Conservation (phyloP, 1,284 basidiomycete species). For the Anthracocystis setariae region DNA sequence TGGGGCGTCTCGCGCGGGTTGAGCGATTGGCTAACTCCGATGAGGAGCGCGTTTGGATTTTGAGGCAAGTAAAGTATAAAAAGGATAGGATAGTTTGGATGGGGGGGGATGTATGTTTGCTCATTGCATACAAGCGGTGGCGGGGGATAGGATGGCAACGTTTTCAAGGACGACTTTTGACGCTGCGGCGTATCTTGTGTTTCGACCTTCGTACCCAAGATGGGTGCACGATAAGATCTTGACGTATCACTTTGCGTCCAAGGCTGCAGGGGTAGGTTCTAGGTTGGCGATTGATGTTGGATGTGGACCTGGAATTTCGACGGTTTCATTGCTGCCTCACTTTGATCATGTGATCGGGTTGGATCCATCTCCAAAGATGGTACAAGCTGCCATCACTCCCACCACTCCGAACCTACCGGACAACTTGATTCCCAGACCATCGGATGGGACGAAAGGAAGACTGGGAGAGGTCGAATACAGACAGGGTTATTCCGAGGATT, state of each 20-base stretch:
- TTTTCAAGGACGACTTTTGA: conserved; percentile 49
- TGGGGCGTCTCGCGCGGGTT: too few relatives aligned
- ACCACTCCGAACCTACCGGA: conserved; percentile 38
- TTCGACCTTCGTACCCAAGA: conserved; percentile 47
- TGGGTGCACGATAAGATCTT: conserved; percentile 50
- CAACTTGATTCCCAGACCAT: conserved; percentile 16
- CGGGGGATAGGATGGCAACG: conserved; percentile 31
- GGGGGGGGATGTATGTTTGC: too few relatives aligned
- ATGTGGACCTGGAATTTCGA: conserved; percentile 81
- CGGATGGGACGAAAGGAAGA: conserved; percentile 65
- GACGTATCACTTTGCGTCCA: conserved; percentile 40
- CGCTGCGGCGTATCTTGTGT: conserved; percentile 51
- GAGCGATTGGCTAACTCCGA: too few relatives aligned
- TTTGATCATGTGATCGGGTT: conserved; percentile 77
- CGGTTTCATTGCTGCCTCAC: conserved; percentile 71
- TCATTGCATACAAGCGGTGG: too few relatives aligned
- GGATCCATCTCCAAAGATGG: conserved; percentile 81
- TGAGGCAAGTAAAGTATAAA: too few relatives aligned
- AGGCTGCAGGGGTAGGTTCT: conserved; percentile 1
- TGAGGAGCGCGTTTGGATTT: too few relatives aligned
- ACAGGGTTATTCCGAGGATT: conserved; percentile 73
- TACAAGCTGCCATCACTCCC: conserved; percentile 73
- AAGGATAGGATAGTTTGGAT: too few relatives aligned
- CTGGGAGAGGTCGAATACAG: conserved; percentile 68
- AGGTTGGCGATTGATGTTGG: conserved; percentile 75